Evolutionary conservation across 331 rosid genomes (phyloP).

Genomic region (Arachis monticola): DNA sequence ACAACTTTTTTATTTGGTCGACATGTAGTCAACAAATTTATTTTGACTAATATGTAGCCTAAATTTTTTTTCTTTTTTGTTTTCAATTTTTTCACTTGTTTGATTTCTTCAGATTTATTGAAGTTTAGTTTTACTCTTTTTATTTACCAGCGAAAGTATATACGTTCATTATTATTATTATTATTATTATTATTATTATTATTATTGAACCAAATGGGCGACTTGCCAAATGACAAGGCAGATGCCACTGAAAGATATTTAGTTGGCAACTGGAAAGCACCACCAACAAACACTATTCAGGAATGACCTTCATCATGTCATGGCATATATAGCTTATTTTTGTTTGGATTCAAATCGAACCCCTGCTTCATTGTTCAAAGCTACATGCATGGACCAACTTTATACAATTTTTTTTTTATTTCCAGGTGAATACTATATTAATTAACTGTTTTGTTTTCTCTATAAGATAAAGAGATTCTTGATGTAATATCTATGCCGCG

Average conservation of each 20-base stretch:
- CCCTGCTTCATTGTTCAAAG: background rate
- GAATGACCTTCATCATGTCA: constrained; percentile 26
- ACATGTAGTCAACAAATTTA: no score
- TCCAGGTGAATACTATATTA: background rate
- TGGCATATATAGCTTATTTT: constrained; percentile 10
- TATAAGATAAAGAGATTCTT: background rate
- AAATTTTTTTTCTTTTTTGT: background rate
- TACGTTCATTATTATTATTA: no score
- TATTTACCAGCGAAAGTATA: no score
- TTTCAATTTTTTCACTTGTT: background rate
- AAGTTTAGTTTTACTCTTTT: no score
- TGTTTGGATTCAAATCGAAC: constrained; percentile 3
- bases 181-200: background rate
- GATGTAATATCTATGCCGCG: constrained; percentile 10
- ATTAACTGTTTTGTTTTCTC: background rate
- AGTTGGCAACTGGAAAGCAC: constrained; percentile 44
- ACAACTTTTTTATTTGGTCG: no score
- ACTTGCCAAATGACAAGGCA: constrained; percentile 37
- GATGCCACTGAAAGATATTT: constrained; percentile 45
- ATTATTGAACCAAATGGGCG: constrained; percentile 36
- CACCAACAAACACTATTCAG: constrained; percentile 12
- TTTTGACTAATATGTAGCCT: no score
- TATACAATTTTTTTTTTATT: constrained; percentile 3
- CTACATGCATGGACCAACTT: constrained; percentile 1
- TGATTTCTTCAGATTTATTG: no score